Base-by-base conservation (phyloP, 1,284 basidiomycete species). In the Trametes pubescens region DNA sequence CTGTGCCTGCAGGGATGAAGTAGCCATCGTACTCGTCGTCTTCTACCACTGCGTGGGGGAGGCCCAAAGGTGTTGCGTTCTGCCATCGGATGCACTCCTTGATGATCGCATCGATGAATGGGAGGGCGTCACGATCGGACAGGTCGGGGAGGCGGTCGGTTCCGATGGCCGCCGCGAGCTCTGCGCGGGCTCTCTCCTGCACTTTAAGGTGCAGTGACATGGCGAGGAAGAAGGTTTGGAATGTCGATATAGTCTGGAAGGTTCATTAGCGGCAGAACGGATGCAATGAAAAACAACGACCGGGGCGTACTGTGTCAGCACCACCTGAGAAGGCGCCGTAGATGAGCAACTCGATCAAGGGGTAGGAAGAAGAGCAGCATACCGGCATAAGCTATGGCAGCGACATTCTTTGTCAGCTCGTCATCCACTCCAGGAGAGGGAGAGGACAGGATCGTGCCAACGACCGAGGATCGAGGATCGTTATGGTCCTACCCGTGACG, bases 1-100 rank as follows among this genome's bases (percentile, higher is more conserved):
- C 69, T 2, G 71, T 66, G 4, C 70, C 59, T 49, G 76, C 74
- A 0, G 75, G 71, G 21, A 69, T 66, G 48, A 65, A 62, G 51
- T 69, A 67, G 2, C 67, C 67, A 13, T 65, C 61, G 53, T 54
- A 74, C 64, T 62, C 69, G 67, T 73, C 61, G 47, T 65, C 66
- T 37, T 60, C 62, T 1, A 66, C 22, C 8, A 58, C 60, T 4
- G 47, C 29, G 22, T 66, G 67, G 13, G 67, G 65, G 46, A 69
- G 54, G 43, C 65, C 43, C 1, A 69, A 49, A 5, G 67, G 65
- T 4, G 57, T 38, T 4, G 62, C 63, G 52, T 61, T 65, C 37
- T 65, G 67, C 65, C 65, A 69, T 14, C 67, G 62, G 10, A 69
- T 61, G 13, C 65, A 66, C 48, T 69, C 67, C 37, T 66, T 69